Conservation (phyloP, 257 asterid genomes). For the Penstemon barbatus region DNA sequence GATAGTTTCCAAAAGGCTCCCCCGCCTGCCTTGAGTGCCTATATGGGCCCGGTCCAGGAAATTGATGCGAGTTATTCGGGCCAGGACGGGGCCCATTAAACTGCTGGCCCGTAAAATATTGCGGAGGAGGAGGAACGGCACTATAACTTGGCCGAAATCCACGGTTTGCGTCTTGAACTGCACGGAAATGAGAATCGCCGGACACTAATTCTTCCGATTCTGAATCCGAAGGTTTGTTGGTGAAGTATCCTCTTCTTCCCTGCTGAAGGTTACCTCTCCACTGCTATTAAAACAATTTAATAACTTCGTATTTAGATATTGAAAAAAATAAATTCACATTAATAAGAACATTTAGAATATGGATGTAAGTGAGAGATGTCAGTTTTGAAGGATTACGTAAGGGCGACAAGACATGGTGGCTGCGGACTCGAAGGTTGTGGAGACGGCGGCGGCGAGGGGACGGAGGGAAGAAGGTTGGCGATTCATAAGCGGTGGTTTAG, state of each 20-base stretch:
- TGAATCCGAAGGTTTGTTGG: conserved; percentile 40
- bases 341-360: background rate
- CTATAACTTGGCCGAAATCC: conserved; percentile 45
- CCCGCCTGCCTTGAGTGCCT: conserved; percentile 32
- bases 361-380: conserved; percentile 9
- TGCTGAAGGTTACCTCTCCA: conserved; percentile 45
- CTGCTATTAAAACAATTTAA: conserved; percentile 35
- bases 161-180: conserved; percentile 54
- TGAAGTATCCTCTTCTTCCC: conserved; percentile 52
- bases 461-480: conserved; percentile 50
- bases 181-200: conserved; percentile 55
- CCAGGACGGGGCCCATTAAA: conserved; percentile 31
- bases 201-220: conserved; percentile 35
- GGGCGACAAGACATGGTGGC: conserved; percentile 54
- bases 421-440: conserved; percentile 31
- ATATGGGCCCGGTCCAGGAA: conserved; percentile 30
- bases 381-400: conserved; percentile 37
- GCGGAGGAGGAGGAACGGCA: conserved; percentile 51
- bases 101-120: conserved; percentile 31
- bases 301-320: conserved; percentile 1
- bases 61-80: conserved; percentile 30
- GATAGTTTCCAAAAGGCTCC: conserved; percentile 33
- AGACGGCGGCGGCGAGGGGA: conserved; percentile 47
- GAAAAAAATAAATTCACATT: background rate
- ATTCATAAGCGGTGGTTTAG: conserved; percentile 40